A percentile compares a stretch with the other conserved stretches of the same genome.
Evolutionary conservation across 192 early-diverging fungal genomes (phyloP).

Genomic region (Phlyctochytrium bullatum): DNA sequence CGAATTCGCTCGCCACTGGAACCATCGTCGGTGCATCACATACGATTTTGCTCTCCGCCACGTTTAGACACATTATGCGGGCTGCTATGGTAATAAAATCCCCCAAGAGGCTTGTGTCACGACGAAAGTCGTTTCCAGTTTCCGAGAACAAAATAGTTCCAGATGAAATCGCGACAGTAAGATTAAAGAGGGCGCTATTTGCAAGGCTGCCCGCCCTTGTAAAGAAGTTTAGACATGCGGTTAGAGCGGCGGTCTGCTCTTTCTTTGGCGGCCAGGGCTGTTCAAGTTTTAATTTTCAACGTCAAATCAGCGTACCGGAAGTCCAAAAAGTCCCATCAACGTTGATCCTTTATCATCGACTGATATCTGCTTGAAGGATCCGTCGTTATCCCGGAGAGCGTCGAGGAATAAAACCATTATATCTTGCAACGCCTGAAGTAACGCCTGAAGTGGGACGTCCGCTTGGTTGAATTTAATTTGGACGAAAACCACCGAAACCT

Average conservation of each 20-base stretch:
- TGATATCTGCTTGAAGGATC: constrained; percentile 5
- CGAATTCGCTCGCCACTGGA: not conserved
- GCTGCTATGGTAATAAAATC: not conserved
- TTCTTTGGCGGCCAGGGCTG: not conserved
- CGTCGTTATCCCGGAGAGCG: too few relatives aligned
- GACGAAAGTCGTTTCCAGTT: not conserved
- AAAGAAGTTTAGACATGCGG: too few relatives aligned
- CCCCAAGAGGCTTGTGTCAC: not conserved
- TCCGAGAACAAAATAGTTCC: not conserved
- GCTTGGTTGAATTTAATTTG: not conserved
- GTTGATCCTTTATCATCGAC: constrained; percentile 5
- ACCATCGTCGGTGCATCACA: not conserved
- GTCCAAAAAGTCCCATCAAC: not conserved
- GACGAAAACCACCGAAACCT: not conserved
- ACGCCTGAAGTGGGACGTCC: too few relatives aligned
- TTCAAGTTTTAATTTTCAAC: not conserved
- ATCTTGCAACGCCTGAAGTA: too few relatives aligned
- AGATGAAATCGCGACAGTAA: not conserved
- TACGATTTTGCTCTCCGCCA: not conserved
- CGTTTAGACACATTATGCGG: not conserved
- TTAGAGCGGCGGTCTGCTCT: not conserved
- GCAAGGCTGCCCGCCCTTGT: too few relatives aligned
- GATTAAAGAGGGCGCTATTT: too few relatives aligned
- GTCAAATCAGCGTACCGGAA: not conserved
- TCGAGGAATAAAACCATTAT: too few relatives aligned